Conservation (phyloP, 805 yeast species). For the Candida verbasci region DNA sequence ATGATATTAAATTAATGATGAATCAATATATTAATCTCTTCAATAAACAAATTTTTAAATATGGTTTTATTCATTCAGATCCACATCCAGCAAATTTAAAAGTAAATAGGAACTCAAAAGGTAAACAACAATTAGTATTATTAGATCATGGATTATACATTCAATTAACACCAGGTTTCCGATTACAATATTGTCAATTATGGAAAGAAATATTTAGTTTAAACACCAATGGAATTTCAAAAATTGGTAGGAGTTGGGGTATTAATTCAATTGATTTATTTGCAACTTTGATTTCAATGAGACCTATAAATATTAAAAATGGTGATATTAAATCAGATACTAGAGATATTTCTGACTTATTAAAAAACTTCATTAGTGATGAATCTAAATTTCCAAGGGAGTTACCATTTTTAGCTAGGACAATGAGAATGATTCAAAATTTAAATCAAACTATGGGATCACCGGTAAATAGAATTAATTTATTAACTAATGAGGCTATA, state of each 20-base stretch:
- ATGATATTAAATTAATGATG: slow-evolving; percentile 41
- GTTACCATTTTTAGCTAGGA: slow-evolving; percentile 59
- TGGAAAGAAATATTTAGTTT: slow-evolving; percentile 62
- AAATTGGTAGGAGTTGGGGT: slow-evolving; percentile 62
- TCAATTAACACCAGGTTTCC: slow-evolving; percentile 45
- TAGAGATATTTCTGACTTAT: slow-evolving; percentile 42
- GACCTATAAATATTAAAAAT: slow-evolving; percentile 31
- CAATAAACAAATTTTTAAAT: slow-evolving; percentile 56
- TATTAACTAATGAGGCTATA: slow-evolving; percentile 57
- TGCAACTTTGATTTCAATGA: slow-evolving; percentile 51
- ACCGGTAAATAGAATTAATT: slow-evolving; percentile 68
- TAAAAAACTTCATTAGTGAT: slow-evolving; percentile 56
- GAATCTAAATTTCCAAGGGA: slow-evolving; percentile 64
- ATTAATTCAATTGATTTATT: slow-evolving; percentile 60
- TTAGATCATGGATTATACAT: slow-evolving; percentile 76
- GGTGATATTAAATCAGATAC: slow-evolving; percentile 14
- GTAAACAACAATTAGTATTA: slow-evolving; percentile 56
- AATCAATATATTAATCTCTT: slow-evolving; percentile 46
- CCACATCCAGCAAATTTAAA: slow-evolving; percentile 81
- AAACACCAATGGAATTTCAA: slow-evolving; percentile 43
- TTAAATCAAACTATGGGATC: slow-evolving; percentile 62
- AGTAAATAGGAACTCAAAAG: slow-evolving; percentile 36
- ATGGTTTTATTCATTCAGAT: slow-evolving; percentile 70
- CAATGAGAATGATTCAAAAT: slow-evolving; percentile 73
- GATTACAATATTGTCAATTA: slow-evolving; percentile 52